Conservation (phyloP, 441 rosid species). For the Adansonia gregorii region DNA sequence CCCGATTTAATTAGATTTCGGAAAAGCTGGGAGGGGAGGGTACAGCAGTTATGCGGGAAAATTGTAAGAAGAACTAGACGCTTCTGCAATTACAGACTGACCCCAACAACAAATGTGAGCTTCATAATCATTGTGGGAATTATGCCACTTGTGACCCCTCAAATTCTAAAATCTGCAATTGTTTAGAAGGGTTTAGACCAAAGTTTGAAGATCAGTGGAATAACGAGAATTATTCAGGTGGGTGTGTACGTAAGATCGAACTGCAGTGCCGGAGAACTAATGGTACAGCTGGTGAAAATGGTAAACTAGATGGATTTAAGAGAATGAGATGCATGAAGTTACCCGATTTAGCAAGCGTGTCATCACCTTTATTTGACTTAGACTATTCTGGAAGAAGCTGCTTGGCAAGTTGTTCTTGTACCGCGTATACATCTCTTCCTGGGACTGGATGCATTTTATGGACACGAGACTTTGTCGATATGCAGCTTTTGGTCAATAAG, state of each 20-base stretch:
- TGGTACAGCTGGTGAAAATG: slow-evolving; percentile 22
- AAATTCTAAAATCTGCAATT: slow-evolving; percentile 47
- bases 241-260: slow-evolving; percentile 55
- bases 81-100: slow-evolving; percentile 54
- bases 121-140: slow-evolving; percentile 73
- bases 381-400: slow-evolving; percentile 51
- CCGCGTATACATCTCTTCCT: slow-evolving; percentile 46
- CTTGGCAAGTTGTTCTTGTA: slow-evolving; percentile 67
- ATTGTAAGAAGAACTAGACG: slow-evolving; percentile 48
- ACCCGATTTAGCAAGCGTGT: slow-evolving; percentile 63
- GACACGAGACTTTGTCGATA: slow-evolving; percentile 63
- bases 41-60: slow-evolving; percentile 64
- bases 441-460: slow-evolving; percentile 77
- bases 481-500: slow-evolving; percentile 64
- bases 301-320: slow-evolving; percentile 54
- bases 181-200: slow-evolving; percentile 67
- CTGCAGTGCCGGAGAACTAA: slow-evolving; percentile 56
- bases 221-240: slow-evolving; percentile 57
- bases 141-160: slow-evolving; percentile 59
- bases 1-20: slow-evolving; percentile 54
- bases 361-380: background rate
- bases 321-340: slow-evolving; percentile 48
- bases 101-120: slow-evolving; percentile 65
- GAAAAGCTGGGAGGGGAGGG: slow-evolving; percentile 56
- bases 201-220: slow-evolving; percentile 45